Conservation (phyloP, 73 alveolate genomes). For the Paramecium primaurelia region DNA sequence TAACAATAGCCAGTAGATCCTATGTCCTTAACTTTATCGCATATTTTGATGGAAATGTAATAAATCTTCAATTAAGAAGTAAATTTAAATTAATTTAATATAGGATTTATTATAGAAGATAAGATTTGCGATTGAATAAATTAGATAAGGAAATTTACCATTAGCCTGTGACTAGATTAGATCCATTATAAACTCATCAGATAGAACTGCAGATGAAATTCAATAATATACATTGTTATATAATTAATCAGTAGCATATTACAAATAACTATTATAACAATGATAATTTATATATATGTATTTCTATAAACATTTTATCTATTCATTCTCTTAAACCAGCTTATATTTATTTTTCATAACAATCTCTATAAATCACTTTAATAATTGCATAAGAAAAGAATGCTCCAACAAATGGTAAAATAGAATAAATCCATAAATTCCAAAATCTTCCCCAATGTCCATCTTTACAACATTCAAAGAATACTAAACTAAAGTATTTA, state of each 20-base stretch:
- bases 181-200: not conserved
- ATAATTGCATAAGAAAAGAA: not conserved
- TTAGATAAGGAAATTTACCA: not conserved
- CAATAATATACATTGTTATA: not conserved
- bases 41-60: not conserved
- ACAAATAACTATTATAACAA: not conserved
- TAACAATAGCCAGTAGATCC: not conserved
- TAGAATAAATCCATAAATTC: conserved; percentile 14
- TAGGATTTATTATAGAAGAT: not conserved
- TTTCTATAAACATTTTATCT: not conserved
- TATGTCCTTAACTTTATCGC: not conserved
- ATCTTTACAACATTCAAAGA: conserved; percentile 35
- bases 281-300: not conserved
- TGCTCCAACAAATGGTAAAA: conserved; percentile 11
- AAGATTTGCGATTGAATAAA: not conserved
- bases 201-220: not conserved
- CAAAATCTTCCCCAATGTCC: conserved; percentile 21
- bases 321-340: not conserved
- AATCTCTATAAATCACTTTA: not conserved
- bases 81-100: not conserved
- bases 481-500: not conserved
- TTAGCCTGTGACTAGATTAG: not conserved
- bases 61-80: not conserved
- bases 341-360: conserved; percentile 12
- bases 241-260: conserved; percentile 7